Evolutionary conservation across 352 stramenopile species (phyloP).

Genomic region (Phytopythium cucurbitacearum): DNA sequence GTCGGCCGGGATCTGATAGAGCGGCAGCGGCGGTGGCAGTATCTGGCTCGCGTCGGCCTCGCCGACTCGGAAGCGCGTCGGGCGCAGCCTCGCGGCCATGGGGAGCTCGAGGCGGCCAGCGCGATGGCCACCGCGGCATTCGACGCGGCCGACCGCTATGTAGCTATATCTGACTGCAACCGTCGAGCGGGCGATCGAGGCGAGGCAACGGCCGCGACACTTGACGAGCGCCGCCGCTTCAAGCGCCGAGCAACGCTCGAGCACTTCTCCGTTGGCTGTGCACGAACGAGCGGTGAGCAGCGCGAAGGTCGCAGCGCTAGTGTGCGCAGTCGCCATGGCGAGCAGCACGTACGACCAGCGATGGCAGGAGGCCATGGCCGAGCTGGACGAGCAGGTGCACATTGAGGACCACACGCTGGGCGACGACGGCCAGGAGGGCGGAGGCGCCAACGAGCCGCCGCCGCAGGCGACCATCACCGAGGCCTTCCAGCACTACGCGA

Average conservation of each 20-base stretch:
- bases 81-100: slow-evolving; percentile 1
- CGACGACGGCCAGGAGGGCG: slow-evolving; percentile 26
- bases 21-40: slow-evolving; percentile 51
- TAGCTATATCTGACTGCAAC: too few relatives aligned
- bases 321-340: slow-evolving; percentile 14
- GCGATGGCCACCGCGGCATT: too few relatives aligned
- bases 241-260: not conserved
- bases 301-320: not conserved
- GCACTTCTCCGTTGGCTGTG: not conserved
- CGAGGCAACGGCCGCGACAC: slow-evolving; percentile 1
- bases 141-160: too few relatives aligned
- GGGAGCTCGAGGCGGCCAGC: not conserved
- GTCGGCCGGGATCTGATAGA: slow-evolving; percentile 58
- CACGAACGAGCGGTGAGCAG: too few relatives aligned
- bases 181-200: too few relatives aligned
- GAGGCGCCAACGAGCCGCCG: slow-evolving; percentile 13
- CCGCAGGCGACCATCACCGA: slow-evolving; percentile 82
- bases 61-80: slow-evolving; percentile 7
- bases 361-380: slow-evolving; percentile 91
- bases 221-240: not conserved
- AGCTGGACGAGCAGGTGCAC: slow-evolving; percentile 91
- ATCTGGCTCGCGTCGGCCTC: slow-evolving; percentile 14
- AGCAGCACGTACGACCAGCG: slow-evolving; percentile 83
- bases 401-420: slow-evolving; percentile 82
- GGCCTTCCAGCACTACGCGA: slow-evolving; percentile 93